A percentile compares a stretch with the other conserved stretches of the same genome.
These are phyloP conservation scores for Paramecium pentaurelia DNA, from an alignment of 73 alveolate genomes.

Conservation along the genomic window DNA sequence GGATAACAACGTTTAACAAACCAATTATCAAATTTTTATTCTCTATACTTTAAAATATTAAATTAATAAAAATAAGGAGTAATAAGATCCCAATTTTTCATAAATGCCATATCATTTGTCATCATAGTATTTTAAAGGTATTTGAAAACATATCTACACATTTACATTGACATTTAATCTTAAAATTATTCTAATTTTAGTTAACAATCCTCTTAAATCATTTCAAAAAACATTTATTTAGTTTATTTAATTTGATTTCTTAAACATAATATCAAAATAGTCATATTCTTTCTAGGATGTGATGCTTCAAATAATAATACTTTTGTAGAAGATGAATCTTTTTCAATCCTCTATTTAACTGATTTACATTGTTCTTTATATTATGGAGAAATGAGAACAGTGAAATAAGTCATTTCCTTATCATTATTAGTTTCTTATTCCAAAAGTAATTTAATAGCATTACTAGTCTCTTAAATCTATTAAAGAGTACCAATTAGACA, in stretches of 20 bases:
- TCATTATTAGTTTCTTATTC: conserved; percentile 24
- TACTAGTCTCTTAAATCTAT: conserved; percentile 27
- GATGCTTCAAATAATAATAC: conserved; percentile 54
- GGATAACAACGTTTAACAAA: conserved; percentile 28
- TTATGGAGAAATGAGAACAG: conserved; percentile 47
- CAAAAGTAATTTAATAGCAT: conserved; percentile 25
- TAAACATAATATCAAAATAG: conserved; percentile 41
- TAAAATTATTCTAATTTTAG: conserved; percentile 47
- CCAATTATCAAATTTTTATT: conserved; percentile 1
- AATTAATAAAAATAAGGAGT: conserved; percentile 52
- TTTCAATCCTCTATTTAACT: conserved; percentile 41
- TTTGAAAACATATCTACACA: conserved; percentile 60
- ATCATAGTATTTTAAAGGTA: conserved; percentile 50
- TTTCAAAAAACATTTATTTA: conserved; percentile 27
- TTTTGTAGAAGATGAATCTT: conserved; percentile 28
- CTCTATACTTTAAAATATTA: background rate
- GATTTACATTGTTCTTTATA: conserved; percentile 28
- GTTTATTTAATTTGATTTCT: background rate
- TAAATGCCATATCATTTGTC: conserved; percentile 59
- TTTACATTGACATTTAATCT: conserved; percentile 60
- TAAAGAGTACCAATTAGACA: conserved; percentile 54
- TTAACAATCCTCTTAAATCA: conserved; percentile 38
- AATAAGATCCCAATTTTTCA: conserved; percentile 61
- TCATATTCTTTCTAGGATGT: conserved; percentile 62
- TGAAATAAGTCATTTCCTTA: conserved; percentile 52